Evolutionary conservation across 345 rosid species (phyloP), one percentile per base, ranked within the genome.

Genomic region (Microthlaspi erraticum): DNA sequence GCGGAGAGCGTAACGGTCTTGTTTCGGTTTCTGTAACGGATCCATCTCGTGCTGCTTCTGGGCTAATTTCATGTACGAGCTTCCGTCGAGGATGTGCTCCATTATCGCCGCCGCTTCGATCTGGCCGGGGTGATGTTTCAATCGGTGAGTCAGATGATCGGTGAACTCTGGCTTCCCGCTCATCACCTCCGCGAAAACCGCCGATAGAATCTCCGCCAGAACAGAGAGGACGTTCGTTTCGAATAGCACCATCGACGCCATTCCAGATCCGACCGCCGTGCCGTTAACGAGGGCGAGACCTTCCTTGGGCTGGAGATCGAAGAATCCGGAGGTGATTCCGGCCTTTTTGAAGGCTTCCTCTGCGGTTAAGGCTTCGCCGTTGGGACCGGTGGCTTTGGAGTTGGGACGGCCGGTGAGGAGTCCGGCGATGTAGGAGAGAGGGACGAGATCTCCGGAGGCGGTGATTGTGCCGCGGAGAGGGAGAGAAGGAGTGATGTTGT

Each of bases 51-150:
- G 90, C 13, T 77, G 66, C 66, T 78, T 85, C 48, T 84, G 66
- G 9, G 96, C 96, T 19, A 73, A 75, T 56, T 87, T 85, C 64
- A 87, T 77, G 50, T 80, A 85, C 4, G 82, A 76, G 71, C 93
- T 87, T 7, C 92, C 93, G 69, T 76, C 88, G 37, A 89, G 77
- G 32, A 87, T 85, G 51, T 85, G 89, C 58, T 89, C 93, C 93
- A 89, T 87, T 10, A 89, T 83, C 5, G 93, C 93, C 10, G 93
- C 93, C 0, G 91, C 90, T 77, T 89, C 96, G 50, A 89, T 89
- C 20, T 89, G 96, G 0, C 91, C 91, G 0, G 93, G 93, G 53
- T 89, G 96, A 67, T 89, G 96, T 66, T 89, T 89, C 70, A 89
- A 29, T 32, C 87, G 73, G 52, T 85, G 91, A 4, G 93, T 89